These are phyloP conservation scores for Debaryomyces udenii DNA, from an alignment of 1,139 yeast genomes.

Conservation along the genomic window DNA sequence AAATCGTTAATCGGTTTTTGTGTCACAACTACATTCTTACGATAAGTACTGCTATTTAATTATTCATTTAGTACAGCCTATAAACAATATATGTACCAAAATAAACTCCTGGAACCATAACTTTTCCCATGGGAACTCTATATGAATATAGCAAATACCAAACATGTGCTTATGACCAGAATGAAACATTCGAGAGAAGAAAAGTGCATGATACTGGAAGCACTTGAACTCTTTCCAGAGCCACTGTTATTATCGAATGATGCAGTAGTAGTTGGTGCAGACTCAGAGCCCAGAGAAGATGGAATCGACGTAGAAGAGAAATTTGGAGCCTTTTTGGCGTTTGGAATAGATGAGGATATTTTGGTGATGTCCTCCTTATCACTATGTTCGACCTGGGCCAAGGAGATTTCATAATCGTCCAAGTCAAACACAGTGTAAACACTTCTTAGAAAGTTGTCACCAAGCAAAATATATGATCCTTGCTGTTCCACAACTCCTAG, in stretches of 20 bases:
- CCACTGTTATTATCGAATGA: neutral
- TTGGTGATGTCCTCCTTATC: slow-evolving; percentile 46
- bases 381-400: slow-evolving; percentile 63
- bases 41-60: too few relatives aligned
- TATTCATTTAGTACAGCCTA: too few relatives aligned
- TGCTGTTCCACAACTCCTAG: slow-evolving; percentile 35
- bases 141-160: neutral
- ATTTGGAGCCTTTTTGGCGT: slow-evolving; percentile 30
- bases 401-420: slow-evolving; percentile 61
- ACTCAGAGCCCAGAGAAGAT: neutral
- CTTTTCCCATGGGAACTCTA: neutral
- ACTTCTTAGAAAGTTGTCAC: slow-evolving; percentile 73
- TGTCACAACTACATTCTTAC: too few relatives aligned
- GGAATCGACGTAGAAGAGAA: slow-evolving; percentile 13
- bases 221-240: neutral
- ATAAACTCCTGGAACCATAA: too few relatives aligned
- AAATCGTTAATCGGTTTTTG: too few relatives aligned
- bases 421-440: slow-evolving; percentile 82
- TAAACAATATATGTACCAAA: too few relatives aligned
- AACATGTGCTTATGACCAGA: neutral
- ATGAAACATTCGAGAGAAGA: neutral
- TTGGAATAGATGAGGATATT: slow-evolving; percentile 46
- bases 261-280: slow-evolving; percentile 6
- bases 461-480: slow-evolving; percentile 44
- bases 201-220: neutral